Evolutionary conservation across 148 eudicot genomes (phyloP).

Genomic region (Fagopyrum homotropicum): DNA sequence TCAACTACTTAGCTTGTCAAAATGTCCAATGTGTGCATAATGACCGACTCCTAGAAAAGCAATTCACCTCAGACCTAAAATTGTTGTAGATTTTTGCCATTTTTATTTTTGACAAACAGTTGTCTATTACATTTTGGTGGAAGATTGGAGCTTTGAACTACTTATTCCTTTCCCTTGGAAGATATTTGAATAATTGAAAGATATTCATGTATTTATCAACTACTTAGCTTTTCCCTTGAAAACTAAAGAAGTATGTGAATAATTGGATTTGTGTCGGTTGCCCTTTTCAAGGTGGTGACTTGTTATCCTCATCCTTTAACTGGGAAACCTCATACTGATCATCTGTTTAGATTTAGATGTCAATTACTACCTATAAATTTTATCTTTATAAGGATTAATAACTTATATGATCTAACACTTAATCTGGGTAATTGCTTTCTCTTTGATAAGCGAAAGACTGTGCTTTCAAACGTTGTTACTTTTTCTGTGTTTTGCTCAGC

Average conservation of each 20-base stretch:
- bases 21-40: not conserved
- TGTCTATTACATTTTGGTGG: not conserved
- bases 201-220: too few species aligned
- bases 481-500: too few species aligned
- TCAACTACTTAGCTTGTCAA: not conserved
- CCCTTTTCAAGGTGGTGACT: constrained; percentile 84
- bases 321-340: not conserved
- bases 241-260: constrained; percentile 78
- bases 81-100: not conserved
- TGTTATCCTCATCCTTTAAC: constrained; percentile 5
- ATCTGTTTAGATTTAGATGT: not conserved
- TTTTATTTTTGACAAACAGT: not conserved
- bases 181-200: too few species aligned
- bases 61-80: not conserved
- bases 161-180: too few species aligned
- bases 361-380: not conserved
- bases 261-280: constrained; percentile 93
- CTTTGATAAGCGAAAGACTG: not conserved
- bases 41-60: too few species aligned
- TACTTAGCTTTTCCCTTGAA: too few species aligned
- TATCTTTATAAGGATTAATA: not conserved
- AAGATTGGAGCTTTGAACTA: not conserved
- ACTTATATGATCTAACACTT: not conserved
- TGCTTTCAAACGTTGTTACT: too few species aligned
- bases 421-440: not conserved